Percentiles rank a stretch among this genome's conserved stretches.
phyloP scores from a whole-genome alignment of 2,329 filamentous ascomycete genomes.

The Boeremia lycopersici region DNA sequence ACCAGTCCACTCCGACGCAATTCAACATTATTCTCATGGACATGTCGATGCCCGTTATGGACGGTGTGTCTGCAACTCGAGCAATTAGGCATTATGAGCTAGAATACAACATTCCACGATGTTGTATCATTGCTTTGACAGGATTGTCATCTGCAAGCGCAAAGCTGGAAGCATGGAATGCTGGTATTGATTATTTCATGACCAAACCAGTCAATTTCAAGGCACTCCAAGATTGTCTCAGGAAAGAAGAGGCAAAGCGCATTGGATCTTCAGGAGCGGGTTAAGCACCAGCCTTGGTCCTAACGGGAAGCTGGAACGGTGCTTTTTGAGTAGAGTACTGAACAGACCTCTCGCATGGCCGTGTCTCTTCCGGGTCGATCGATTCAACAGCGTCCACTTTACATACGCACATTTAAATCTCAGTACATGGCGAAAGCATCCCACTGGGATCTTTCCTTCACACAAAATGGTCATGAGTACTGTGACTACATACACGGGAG shows the following conservation, averaged over 20 bases:
- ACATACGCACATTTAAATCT: too few relatives aligned
- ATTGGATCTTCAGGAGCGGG: not conserved
- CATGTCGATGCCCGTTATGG: conserved; percentile 48
- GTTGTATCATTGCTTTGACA: conserved; percentile 37
- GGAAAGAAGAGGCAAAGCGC: conserved; percentile 10
- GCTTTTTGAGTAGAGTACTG: not conserved
- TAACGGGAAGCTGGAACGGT: not conserved
- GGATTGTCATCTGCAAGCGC: conserved; percentile 34
- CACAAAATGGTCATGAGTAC: too few relatives aligned
- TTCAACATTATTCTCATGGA: conserved; percentile 45
- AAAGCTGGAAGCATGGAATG: conserved; percentile 35
- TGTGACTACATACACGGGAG: too few relatives aligned
- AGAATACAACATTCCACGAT: conserved; percentile 16
- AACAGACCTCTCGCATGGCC: not conserved
- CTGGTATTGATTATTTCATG: conserved; percentile 41
- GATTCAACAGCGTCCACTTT: too few relatives aligned
- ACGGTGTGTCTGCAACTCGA: conserved; percentile 43
- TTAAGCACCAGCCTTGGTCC: not conserved
- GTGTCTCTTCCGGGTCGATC: not conserved
- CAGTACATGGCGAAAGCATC: too few relatives aligned
- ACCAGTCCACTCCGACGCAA: conserved; percentile 19
- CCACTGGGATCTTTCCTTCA: too few relatives aligned
- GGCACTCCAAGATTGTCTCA: conserved; percentile 26
- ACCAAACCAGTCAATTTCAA: conserved; percentile 42
- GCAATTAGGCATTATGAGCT: conserved; percentile 41